Conservation (phyloP, 148 eudicot genomes). For the Rhododendron henanense region DNA sequence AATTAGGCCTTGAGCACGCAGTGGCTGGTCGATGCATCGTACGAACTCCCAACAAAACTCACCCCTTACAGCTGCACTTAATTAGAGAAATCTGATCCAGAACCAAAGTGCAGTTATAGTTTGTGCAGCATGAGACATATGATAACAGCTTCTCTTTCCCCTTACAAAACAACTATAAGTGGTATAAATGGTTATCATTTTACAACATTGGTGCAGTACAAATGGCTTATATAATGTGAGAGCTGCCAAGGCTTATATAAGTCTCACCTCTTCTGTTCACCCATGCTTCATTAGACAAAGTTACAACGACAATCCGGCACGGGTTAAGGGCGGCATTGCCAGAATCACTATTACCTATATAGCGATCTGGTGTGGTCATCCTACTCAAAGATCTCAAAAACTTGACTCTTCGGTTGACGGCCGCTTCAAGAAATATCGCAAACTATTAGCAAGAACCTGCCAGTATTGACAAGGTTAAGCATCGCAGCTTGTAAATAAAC, state of each 20-base stretch:
- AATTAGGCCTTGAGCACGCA: too few species aligned
- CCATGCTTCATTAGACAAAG: not conserved
- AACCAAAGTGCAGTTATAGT: not conserved
- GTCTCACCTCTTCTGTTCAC: not conserved
- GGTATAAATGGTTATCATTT: not conserved
- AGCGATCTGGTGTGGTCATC: not conserved
- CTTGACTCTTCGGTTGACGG: conserved; percentile 90
- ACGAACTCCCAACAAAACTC: too few species aligned
- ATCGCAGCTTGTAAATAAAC: not conserved
- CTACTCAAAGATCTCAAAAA: conserved; percentile 40
- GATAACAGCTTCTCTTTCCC: not conserved
- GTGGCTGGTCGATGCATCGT: too few species aligned
- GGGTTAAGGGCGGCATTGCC: not conserved
- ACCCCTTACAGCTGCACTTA: not conserved
- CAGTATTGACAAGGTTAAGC: conserved; percentile 3
- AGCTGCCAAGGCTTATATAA: not conserved
- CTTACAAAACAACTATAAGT: not conserved
- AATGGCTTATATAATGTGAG: not conserved
- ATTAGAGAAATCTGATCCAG: not conserved
- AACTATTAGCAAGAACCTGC: conserved; percentile 84
- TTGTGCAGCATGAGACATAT: not conserved
- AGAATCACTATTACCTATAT: not conserved
- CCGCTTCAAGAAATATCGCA: conserved; percentile 81
- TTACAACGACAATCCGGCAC: not conserved
- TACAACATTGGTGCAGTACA: not conserved